These are phyloP conservation scores for Aspergillus udagawae DNA, from an alignment of 2,329 filamentous ascomycete genomes.

Conservation along the genomic window DNA sequence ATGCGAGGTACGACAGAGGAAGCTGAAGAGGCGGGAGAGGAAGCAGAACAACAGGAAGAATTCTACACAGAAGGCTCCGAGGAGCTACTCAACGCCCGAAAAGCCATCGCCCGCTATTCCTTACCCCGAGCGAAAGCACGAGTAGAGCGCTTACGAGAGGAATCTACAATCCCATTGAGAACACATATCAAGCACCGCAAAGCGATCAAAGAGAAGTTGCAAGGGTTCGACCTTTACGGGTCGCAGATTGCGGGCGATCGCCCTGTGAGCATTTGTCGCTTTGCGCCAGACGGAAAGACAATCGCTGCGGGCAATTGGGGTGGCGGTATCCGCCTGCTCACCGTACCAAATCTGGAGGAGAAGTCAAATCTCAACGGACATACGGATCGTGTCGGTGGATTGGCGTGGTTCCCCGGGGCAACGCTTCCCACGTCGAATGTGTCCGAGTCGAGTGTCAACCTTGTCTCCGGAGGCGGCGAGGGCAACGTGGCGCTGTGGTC, in stretches of 20 bases:
- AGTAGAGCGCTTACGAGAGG: conserved; percentile 70
- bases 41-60: conserved; percentile 78
- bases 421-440: conserved; percentile 69
- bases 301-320: conserved; percentile 92
- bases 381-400: conserved; percentile 80
- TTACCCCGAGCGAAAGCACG: conserved; percentile 76
- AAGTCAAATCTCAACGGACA: conserved; percentile 76
- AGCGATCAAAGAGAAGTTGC: conserved; percentile 75
- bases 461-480: conserved; percentile 87
- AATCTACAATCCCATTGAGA: conserved; percentile 77
- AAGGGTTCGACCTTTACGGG: conserved; percentile 84
- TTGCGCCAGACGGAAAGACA: conserved; percentile 78
- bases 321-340: conserved; percentile 80
- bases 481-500: conserved; percentile 88
- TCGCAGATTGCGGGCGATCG: conserved; percentile 90
- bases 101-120: conserved; percentile 76
- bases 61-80: conserved; percentile 85
- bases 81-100: conserved; percentile 70
- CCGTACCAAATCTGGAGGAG: conserved; percentile 76
- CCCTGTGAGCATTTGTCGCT: conserved; percentile 85
- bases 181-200: conserved; percentile 93
- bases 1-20: conserved; percentile 51
- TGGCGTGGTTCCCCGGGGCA: conserved; percentile 84
- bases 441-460: conserved; percentile 69
- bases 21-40: conserved; percentile 54